Evolutionary conservation across 1,139 yeast species (phyloP), one percentile per base, ranked within the genome.

Genomic region (Yamadazyma buinensis): DNA sequence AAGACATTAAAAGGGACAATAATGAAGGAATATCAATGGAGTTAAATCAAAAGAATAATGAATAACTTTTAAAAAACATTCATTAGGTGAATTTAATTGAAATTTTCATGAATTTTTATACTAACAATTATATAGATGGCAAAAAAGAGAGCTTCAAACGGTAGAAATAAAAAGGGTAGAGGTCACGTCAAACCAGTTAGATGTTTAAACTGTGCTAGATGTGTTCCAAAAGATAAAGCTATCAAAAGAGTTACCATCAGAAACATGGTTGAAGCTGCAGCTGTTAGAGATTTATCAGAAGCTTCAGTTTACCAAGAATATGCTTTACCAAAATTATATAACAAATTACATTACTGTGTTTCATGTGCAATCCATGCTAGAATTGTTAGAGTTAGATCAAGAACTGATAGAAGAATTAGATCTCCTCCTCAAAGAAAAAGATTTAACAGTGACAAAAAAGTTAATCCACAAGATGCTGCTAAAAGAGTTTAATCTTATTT

Each of bases 121-220:
- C 49, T 44, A 46, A 46, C 51, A 54, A 56, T 17, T 17, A 26
- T 33, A 33, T 31, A 34, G 62, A 92, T 92, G 98, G 97, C 98
- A 77, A 92, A 92, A 88, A 92, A 92, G 97, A 92, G 99, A 88
- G 88, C 97, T 76, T 87, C 97, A 94, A 88, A 88, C 97, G 99
- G 99, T 83, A 92, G 98, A 84, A 92, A 94, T 95, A 92, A 92
- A 95, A 88, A 88, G 82, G 98, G 98, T 72, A 92, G 99, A 86
- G 99, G 99, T 71, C 98, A 92, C 95, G 96, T 86, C 75, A 84
- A 85, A 77, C 95, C 96, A 70, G 97, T 92, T 68, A 90, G 99
- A 84, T 92, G 99, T 82, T 85, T 90, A 69, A 92, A 92, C 97
- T 92, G 99, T 78, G 86, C 97, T 64, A 88, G 95, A 76, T 86